Percentiles rank a stretch among this genome's conserved stretches.
These are phyloP conservation scores for Linnemannia schmuckeri DNA, from an alignment of 192 early-diverging fungal genomes.

Conservation along the genomic window DNA sequence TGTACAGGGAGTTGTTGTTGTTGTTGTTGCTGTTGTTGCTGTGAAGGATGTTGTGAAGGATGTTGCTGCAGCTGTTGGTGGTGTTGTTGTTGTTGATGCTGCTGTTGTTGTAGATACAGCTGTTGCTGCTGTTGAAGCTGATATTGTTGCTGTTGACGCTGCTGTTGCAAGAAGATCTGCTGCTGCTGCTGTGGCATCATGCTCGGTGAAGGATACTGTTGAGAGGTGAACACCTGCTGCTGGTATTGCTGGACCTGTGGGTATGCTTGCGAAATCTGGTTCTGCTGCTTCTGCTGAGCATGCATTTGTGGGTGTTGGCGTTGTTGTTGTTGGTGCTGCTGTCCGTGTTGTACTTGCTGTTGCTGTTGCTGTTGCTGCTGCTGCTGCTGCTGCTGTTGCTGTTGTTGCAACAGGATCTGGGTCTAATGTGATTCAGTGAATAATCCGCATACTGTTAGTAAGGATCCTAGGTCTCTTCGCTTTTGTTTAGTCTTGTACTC, in stretches of 20 bases:
- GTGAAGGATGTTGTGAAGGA: slow-evolving; percentile 13
- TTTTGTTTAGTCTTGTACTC: not conserved
- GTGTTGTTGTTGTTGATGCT: slow-evolving; percentile 17
- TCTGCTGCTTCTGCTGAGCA: slow-evolving; percentile 23
- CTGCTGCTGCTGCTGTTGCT: slow-evolving; percentile 26
- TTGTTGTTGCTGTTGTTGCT: slow-evolving; percentile 10
- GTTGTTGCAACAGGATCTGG: slow-evolving; percentile 38
- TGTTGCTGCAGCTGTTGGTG: slow-evolving; percentile 25
- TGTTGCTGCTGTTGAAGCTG: slow-evolving; percentile 6
- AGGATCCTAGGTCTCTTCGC: not conserved
- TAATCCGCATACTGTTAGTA: not conserved
- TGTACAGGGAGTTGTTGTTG: slow-evolving; percentile 16
- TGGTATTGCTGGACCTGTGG: slow-evolving; percentile 18
- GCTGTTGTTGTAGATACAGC: slow-evolving; percentile 10
- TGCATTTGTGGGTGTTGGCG: slow-evolving; percentile 1
- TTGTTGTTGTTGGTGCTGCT: slow-evolving; percentile 5
- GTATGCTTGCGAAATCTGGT: slow-evolving; percentile 25
- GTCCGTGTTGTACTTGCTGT: slow-evolving; percentile 10
- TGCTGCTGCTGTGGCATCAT: slow-evolving; percentile 21
- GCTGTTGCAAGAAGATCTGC: slow-evolving; percentile 16
- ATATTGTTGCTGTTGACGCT: slow-evolving; percentile 31
- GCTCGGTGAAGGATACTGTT: slow-evolving; percentile 15
- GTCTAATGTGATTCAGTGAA: not conserved
- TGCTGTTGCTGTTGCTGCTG: slow-evolving; percentile 34
- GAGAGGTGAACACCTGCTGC: slow-evolving; percentile 16